Conservation (phyloP, 306 rosid species). For the Fragaria iinumae region DNA sequence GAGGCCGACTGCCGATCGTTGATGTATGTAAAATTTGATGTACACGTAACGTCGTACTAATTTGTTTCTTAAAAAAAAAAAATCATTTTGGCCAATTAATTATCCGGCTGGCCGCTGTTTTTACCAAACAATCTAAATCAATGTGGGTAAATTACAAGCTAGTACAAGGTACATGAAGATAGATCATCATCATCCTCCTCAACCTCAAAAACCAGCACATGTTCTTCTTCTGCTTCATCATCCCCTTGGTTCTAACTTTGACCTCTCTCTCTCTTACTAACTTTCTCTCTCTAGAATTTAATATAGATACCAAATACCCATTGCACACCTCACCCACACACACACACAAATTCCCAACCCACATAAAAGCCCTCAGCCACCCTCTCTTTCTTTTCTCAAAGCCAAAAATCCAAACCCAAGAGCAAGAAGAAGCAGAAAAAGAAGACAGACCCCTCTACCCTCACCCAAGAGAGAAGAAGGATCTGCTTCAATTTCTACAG, state of each 20-base stretch:
- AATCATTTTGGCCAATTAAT: neutral
- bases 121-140: neutral
- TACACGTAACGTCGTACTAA: accelerated
- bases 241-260: neutral
- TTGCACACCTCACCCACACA: constrained; percentile 24
- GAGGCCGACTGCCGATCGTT: neutral
- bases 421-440: constrained; percentile 21
- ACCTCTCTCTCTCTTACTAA: neutral
- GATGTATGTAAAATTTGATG: neutral
- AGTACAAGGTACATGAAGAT: neutral
- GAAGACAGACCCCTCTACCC: constrained; percentile 47
- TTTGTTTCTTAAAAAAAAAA: neutral
- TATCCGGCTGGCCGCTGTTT: neutral
- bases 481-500: neutral
- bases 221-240: neutral
- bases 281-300: constrained; percentile 28
- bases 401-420: neutral
- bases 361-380: constrained; percentile 36
- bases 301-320: constrained; percentile 25
- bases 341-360: constrained; percentile 15
- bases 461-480: neutral
- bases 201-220: neutral
- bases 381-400: constrained; percentile 2
- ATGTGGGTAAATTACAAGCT: neutral
- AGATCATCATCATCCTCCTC: neutral